Conservation (phyloP, 1,139 yeast species). For the Citeromyces hawaiiensis region DNA sequence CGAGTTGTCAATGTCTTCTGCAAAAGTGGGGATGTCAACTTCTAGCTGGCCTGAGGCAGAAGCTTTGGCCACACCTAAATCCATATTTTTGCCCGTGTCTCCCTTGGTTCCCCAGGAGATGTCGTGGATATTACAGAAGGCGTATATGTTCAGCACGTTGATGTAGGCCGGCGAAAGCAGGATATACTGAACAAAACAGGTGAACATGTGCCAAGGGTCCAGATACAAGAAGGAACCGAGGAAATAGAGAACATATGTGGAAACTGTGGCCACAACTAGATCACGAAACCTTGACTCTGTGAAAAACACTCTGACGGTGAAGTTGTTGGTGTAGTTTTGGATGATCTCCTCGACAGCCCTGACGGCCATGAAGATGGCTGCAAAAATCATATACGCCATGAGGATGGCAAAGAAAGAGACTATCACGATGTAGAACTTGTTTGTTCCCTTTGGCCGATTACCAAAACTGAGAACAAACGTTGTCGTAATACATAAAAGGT, state of each 20-base stretch:
- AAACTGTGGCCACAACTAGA: conserved; percentile 55
- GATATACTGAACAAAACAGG: conserved; percentile 60
- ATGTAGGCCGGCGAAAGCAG: conserved; percentile 64
- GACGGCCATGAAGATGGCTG: conserved; percentile 75
- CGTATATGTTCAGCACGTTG: conserved; percentile 69
- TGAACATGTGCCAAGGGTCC: conserved; percentile 71
- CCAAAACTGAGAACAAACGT: conserved; percentile 90
- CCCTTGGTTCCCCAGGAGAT: conserved; percentile 87
- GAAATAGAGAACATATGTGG: conserved; percentile 75
- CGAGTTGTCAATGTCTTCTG: conserved; percentile 45
- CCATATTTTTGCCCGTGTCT: conserved; percentile 21
- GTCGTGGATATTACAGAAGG: conserved; percentile 78
- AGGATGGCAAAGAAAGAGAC: conserved; percentile 60
- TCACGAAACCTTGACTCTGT: conserved; percentile 65
- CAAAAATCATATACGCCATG: conserved; percentile 87
- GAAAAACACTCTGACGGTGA: conserved; percentile 32
- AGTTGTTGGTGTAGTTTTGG: conserved; percentile 28
- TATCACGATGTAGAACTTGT: conserved; percentile 70
- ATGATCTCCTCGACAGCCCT: conserved; percentile 33
- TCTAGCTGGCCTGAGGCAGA: conserved; percentile 41
- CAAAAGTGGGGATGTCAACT: conserved; percentile 54
- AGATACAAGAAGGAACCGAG: conserved; percentile 63
- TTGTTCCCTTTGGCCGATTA: conserved; percentile 89
- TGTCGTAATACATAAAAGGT: conserved; percentile 75
- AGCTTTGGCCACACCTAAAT: conserved; percentile 55